A percentile compares a stretch with the other conserved stretches of the same genome.
phyloP scores from a whole-genome alignment of 257 asterid genomes.

The Nicotiana tabacum region DNA sequence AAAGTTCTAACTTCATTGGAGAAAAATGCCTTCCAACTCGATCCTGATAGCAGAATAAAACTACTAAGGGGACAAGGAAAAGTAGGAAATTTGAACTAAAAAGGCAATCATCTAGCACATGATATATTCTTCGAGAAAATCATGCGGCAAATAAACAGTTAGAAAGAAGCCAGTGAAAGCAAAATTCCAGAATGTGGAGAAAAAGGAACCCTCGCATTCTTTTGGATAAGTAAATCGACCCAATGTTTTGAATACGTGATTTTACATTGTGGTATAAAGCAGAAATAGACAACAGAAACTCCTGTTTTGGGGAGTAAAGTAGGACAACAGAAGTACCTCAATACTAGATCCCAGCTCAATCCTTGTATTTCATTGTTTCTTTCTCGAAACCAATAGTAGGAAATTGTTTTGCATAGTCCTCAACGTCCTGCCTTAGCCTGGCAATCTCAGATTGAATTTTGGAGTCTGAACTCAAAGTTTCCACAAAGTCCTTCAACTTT shows the following conservation, averaged over 20 bases:
- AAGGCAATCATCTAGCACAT: not conserved
- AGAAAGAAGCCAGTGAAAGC: not conserved
- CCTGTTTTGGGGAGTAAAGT: not conserved
- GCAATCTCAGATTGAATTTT: slow-evolving; percentile 53
- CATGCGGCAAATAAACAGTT: not conserved
- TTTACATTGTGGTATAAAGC: not conserved
- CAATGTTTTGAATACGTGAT: not conserved
- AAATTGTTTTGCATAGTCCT: slow-evolving; percentile 83
- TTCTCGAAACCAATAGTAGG: slow-evolving; percentile 90
- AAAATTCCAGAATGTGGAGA: not conserved
- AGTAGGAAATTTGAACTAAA: not conserved
- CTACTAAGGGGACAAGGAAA: not conserved
- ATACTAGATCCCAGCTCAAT: slow-evolving; percentile 28
- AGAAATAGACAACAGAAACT: not conserved
- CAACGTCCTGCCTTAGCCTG: slow-evolving; percentile 57
- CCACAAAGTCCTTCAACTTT: slow-evolving; percentile 88
- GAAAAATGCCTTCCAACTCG: not conserved
- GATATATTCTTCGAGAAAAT: not conserved
- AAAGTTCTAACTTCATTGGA: not conserved
- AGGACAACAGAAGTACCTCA: slow-evolving; percentile 4
- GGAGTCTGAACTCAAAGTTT: slow-evolving; percentile 55
- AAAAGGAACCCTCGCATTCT: not conserved
- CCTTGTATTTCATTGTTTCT: slow-evolving; percentile 74
- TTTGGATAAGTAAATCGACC: not conserved
- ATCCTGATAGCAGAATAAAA: not conserved